phyloP scores from a whole-genome alignment of 768 basidiomycete genomes.

The Panus rudis region DNA sequence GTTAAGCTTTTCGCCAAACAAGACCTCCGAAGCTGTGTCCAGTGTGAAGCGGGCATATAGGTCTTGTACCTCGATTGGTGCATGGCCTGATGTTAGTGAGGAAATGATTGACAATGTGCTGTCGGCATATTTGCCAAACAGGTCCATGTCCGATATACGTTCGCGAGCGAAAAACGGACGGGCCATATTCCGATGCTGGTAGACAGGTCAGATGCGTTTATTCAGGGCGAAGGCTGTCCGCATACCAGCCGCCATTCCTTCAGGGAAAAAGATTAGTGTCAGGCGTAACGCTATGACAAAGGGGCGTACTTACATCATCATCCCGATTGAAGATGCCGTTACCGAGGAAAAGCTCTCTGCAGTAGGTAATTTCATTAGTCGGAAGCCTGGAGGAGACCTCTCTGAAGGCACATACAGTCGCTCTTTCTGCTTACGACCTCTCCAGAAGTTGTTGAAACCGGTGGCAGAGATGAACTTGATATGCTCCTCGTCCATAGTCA shows the following conservation, averaged over 20 bases:
- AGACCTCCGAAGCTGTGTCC: conserved; percentile 66
- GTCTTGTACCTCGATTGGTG: conserved; percentile 60
- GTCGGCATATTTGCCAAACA: conserved; percentile 50
- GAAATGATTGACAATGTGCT: conserved; percentile 46
- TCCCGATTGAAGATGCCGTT: conserved; percentile 75
- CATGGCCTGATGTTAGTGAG: conserved; percentile 24
- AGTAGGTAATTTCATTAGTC: background rate
- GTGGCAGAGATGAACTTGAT: conserved; percentile 58
- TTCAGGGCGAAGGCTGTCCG: conserved; percentile 3
- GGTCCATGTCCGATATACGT: conserved; percentile 60
- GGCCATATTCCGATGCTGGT: conserved; percentile 56
- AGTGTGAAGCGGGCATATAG: conserved; percentile 61
- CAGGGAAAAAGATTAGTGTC: conserved; percentile 1
- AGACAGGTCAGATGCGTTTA: conserved; percentile 10
- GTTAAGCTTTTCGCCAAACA: conserved; percentile 60
- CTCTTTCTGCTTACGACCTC: conserved; percentile 57
- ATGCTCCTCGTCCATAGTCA: conserved; percentile 70
- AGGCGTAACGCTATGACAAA: background rate
- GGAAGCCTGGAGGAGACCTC: background rate
- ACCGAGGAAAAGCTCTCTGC: conserved; percentile 53
- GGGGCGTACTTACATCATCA: conserved; percentile 42
- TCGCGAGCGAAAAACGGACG: conserved; percentile 75
- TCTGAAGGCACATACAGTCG: conserved; percentile 40
- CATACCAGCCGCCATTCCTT: no score
- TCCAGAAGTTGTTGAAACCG: conserved; percentile 62